Percentiles rank a stretch among this genome's conserved stretches.
These are phyloP conservation scores for Cucurbita ficifolia DNA, from an alignment of 306 rosid genomes.

Conservation along the genomic window DNA sequence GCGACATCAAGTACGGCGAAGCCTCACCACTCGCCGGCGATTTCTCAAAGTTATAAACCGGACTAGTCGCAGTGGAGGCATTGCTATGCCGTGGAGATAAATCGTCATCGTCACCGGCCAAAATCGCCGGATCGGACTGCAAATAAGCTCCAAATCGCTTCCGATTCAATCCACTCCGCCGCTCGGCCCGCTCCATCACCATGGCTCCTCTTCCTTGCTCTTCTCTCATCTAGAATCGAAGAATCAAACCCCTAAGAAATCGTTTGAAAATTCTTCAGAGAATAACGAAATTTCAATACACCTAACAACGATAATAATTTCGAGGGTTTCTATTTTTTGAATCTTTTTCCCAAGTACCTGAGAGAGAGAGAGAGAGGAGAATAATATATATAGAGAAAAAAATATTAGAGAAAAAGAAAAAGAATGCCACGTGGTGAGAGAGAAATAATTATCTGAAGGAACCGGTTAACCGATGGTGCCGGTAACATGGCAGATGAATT, in stretches of 20 bases:
- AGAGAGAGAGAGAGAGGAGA: neutral
- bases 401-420: neutral
- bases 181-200: conserved; percentile 22
- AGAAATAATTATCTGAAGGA: neutral
- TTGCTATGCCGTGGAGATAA: conserved; percentile 12
- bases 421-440: conserved; percentile 28
- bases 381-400: conserved; percentile 8
- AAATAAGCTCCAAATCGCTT: conserved; percentile 34
- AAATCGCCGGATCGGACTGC: conserved; percentile 31
- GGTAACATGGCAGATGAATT: conserved; percentile 18
- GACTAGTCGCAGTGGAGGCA: conserved; percentile 8
- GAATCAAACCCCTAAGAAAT: neutral
- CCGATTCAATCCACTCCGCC: conserved; percentile 9
- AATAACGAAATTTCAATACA: neutral
- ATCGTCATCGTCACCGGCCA: neutral
- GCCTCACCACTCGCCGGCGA: conserved; percentile 15
- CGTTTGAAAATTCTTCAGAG: neutral
- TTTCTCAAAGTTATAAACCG: neutral
- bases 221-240: conserved; percentile 27
- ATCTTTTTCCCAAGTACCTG: neutral
- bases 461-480: conserved; percentile 24
- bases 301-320: neutral
- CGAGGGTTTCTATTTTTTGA: neutral
- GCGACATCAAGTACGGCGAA: conserved; percentile 56
- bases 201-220: conserved; percentile 21